Evolutionary conservation across 2,329 filamentous ascomycete genomes (phyloP).

Genomic region (Ceratocystis smalleyi): DNA sequence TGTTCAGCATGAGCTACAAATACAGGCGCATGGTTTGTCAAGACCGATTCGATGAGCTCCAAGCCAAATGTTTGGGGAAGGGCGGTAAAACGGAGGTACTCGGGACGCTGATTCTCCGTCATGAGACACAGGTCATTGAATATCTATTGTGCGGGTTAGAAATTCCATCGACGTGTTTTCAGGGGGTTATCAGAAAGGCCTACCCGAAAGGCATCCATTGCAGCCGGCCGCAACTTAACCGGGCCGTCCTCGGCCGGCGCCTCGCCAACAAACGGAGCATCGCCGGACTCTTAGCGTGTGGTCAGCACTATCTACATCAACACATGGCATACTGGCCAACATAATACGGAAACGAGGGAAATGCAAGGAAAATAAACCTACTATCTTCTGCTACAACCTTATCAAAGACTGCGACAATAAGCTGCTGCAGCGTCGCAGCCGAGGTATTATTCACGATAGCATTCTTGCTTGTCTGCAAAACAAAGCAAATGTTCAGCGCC

Average conservation of each 20-base stretch:
- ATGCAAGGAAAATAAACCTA: constrained; percentile 28
- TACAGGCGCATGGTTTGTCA: constrained; percentile 70
- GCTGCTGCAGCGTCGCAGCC: constrained; percentile 86
- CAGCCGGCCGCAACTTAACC: constrained; percentile 55
- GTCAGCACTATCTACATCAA: background rate
- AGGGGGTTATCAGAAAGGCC: constrained; percentile 16
- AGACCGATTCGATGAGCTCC: constrained; percentile 79
- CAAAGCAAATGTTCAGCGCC: constrained; percentile 78
- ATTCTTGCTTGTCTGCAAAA: constrained; percentile 81
- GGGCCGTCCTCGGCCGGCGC: constrained; percentile 50
- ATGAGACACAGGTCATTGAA: constrained; percentile 83
- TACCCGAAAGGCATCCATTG: constrained; percentile 70
- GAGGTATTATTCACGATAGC: constrained; percentile 89
- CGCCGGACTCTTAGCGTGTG: constrained; percentile 26
- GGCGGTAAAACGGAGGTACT: constrained; percentile 64
- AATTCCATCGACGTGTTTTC: background rate
- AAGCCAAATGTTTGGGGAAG: constrained; percentile 72
- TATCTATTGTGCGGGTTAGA: constrained; percentile 33
- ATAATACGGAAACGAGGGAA: background rate
- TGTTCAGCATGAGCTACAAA: constrained; percentile 70
- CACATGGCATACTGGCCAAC: background rate
- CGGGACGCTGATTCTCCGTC: constrained; percentile 67
- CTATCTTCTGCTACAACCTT: constrained; percentile 73
- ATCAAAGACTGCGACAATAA: constrained; percentile 85
- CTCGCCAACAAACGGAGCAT: constrained; percentile 47